Evolutionary conservation across 805 yeast genomes (phyloP).

Genomic region (Lachancea dasiensis): DNA sequence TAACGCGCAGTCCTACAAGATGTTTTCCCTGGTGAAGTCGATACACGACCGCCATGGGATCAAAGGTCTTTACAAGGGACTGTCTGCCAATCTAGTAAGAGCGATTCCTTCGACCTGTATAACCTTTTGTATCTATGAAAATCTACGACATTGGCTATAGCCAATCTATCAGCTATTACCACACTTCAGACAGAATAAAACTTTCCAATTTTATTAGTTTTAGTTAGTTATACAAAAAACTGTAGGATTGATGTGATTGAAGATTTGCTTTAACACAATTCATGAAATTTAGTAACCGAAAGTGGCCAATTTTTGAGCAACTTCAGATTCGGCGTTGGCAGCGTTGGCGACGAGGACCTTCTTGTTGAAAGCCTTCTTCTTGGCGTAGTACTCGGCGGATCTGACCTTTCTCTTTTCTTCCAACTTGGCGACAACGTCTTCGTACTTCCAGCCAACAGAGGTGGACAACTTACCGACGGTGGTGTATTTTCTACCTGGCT

Average conservation of each 20-base stretch:
- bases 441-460: slow-evolving; percentile 99
- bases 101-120: slow-evolving; percentile 92
- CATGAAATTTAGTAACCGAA: slow-evolving; percentile 81
- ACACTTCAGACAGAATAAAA: slow-evolving; percentile 4
- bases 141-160: slow-evolving; percentile 34
- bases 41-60: slow-evolving; percentile 50
- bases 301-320: slow-evolving; percentile 88
- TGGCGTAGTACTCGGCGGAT: slow-evolving; percentile 98
- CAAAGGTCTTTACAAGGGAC: slow-evolving; percentile 75
- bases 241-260: slow-evolving; percentile 13
- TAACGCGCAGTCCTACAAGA: slow-evolving; percentile 17
- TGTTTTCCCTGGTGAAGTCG: slow-evolving; percentile 31
- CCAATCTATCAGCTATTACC: neutral
- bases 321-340: slow-evolving; percentile 84
- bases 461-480: slow-evolving; percentile 94
- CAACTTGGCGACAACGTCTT: slow-evolving; percentile 92
- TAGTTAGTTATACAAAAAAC: slow-evolving; percentile 12
- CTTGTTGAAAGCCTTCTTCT: slow-evolving; percentile 94
- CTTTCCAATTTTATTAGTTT: slow-evolving; percentile 12
- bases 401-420: slow-evolving; percentile 99
- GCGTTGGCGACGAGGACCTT: slow-evolving; percentile 84
- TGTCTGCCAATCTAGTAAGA: slow-evolving; percentile 68
- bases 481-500: slow-evolving; percentile 99
- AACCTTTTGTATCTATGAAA: slow-evolving; percentile 82
- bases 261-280: slow-evolving; percentile 14